phyloP scores from a whole-genome alignment of 1,284 basidiomycete genomes.

The Trichosporon sp. region DNA sequence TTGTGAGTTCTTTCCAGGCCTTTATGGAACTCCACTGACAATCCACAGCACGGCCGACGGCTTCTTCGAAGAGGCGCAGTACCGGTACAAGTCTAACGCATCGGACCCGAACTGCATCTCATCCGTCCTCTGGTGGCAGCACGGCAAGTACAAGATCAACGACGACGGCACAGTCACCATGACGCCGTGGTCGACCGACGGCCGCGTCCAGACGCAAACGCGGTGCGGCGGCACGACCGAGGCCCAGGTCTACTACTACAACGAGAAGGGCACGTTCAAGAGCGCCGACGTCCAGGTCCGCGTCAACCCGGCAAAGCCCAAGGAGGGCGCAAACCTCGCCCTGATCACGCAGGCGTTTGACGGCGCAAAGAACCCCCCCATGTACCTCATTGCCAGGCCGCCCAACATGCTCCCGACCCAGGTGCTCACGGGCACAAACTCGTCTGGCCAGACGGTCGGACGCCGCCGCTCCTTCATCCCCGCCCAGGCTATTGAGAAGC shows the following conservation, averaged over 20 bases:
- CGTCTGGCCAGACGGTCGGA: conserved; percentile 19
- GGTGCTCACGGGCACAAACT: conserved; percentile 45
- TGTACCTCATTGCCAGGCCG: conserved; percentile 43
- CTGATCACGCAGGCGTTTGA: not conserved
- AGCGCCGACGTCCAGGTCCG: conserved; percentile 7
- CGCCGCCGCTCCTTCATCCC: not conserved
- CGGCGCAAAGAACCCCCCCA: conserved; percentile 16
- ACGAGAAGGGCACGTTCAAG: conserved; percentile 49
- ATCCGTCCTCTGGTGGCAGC: conserved; percentile 76
- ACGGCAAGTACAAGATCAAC: conserved; percentile 65
- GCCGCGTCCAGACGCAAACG: conserved; percentile 85
- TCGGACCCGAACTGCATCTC: conserved; percentile 55
- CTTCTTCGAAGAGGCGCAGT: conserved; percentile 79
- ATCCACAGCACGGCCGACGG: conserved; percentile 58
- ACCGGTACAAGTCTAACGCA: conserved; percentile 74
- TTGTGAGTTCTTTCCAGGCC: conserved; percentile 58
- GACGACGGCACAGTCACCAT: conserved; percentile 70
- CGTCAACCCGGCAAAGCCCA: not conserved
- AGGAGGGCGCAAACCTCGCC: not conserved
- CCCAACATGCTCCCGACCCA: conserved; percentile 50
- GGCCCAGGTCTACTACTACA: conserved; percentile 75
- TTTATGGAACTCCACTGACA: conserved; percentile 4
- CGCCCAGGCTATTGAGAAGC: not conserved
- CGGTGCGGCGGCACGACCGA: conserved; percentile 79
- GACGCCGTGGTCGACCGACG: conserved; percentile 64